Evolutionary conservation across 1,139 yeast genomes (phyloP).

Genomic region (Yamadazyma trypodendri): DNA sequence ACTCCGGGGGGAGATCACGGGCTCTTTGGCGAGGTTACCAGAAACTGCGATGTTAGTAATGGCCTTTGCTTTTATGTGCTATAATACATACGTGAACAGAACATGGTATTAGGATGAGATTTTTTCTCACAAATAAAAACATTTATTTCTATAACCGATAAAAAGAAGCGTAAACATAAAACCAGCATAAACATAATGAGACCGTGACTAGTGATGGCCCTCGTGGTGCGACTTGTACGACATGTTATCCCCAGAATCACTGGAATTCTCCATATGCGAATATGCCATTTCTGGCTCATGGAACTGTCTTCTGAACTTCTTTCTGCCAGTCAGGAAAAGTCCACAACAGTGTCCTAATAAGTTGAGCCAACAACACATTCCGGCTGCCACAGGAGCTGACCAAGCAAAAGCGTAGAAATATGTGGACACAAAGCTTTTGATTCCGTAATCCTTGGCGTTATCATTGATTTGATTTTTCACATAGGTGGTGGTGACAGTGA

Average conservation of each 20-base stretch:
- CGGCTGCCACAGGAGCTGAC: slow-evolving; percentile 41
- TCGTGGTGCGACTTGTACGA: slow-evolving; percentile 6
- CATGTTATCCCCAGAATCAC: slow-evolving; percentile 6
- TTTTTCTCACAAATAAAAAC: background rate
- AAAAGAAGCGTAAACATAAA: background rate
- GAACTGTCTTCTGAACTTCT: slow-evolving; percentile 23
- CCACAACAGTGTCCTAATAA: slow-evolving; percentile 48
- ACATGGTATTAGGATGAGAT: slow-evolving; percentile 5
- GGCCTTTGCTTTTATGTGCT: background rate
- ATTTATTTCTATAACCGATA: no score
- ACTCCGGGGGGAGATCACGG: slow-evolving; percentile 77
- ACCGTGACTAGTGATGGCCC: no score
- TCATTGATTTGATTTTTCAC: slow-evolving; percentile 34
- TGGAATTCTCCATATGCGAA: slow-evolving; percentile 18
- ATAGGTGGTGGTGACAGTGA: slow-evolving; percentile 33
- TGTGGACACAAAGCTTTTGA: slow-evolving; percentile 37
- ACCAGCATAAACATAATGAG: background rate
- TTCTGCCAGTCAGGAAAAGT: slow-evolving; percentile 35
- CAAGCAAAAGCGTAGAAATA: slow-evolving; percentile 45
- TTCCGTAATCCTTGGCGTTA: slow-evolving; percentile 29
- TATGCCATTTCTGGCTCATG: slow-evolving; percentile 27
- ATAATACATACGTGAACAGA: slow-evolving; percentile 13
- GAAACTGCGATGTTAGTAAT: slow-evolving; percentile 39
- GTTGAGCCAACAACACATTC: slow-evolving; percentile 32
- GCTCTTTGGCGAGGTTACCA: slow-evolving; percentile 64